Base-by-base conservation (phyloP, 306 rosid species). In the Ammopiptanthus mongolicus region DNA sequence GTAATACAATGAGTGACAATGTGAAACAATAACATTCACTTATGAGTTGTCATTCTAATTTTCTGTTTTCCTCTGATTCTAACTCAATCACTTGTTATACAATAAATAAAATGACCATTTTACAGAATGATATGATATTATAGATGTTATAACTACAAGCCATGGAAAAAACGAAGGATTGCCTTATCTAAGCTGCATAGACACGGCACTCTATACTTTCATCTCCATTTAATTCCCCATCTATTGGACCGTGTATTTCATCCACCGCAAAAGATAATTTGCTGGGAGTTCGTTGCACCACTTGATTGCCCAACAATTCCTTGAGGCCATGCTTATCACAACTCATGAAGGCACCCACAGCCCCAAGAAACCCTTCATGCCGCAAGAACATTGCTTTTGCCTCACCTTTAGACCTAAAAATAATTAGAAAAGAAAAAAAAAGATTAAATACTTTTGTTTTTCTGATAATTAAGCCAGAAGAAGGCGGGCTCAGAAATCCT, bases 301-400 rank as follows among this genome's bases (percentile, higher is more conserved):
- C 67, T 78, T 79, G 84, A 47, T 86, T 86, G 74, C 52, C 83
- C 82, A 81, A 81, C 53, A 84, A 76, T 78, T 87, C 86, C 71
- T 85, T 83, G 15, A 84, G 84, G 17, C 86, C 96, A 61, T 85
- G 89, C 69, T 89, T 89, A 58, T 89, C 92, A 52, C 88, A 90
- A 86, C 91, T 87, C 89, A 83, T 71, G 71, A 89, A 95, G 18
- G 99, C 88, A 57, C 99, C 97, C 69, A 95, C 72, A 58, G 92
- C 99, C 80, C 99, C 99, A 5, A 95, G 93, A 85, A 90, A 95
- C 75, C 99, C 99, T 89, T 95, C 97, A 14, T 92, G 98, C 66
- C 86, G 85, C 82, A 92, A 83, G 80, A 95, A 92, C 99, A 95
- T 86, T 23, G 98, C 99, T 80, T 90, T 86, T 2, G 96, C 96